Percentiles rank a stretch among this genome's conserved stretches.
phyloP scores from a whole-genome alignment of 495 filamentous ascomycete species.

The Penicillium waksmanii region DNA sequence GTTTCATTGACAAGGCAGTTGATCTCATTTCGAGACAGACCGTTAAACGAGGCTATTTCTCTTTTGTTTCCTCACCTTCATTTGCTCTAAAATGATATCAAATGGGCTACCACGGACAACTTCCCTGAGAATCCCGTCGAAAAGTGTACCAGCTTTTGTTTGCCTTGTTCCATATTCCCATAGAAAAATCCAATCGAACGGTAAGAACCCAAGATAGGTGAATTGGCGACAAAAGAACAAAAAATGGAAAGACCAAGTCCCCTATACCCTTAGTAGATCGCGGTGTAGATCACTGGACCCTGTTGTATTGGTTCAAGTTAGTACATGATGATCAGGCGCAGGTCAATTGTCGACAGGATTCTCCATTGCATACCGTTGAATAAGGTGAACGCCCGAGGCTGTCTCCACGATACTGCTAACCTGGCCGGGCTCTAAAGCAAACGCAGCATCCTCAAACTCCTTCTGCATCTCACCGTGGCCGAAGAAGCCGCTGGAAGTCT shows the following conservation, averaged over 20 bases:
- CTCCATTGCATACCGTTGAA: slow-evolving; percentile 72
- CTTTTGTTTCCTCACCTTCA: background rate
- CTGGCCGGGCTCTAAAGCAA: slow-evolving; percentile 81
- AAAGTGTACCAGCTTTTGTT: background rate
- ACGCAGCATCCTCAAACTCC: slow-evolving; percentile 96
- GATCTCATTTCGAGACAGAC: background rate
- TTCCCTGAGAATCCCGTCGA: too few relatives aligned
- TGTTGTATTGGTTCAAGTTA: background rate
- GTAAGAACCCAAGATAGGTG: background rate
- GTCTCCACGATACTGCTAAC: slow-evolving; percentile 87
- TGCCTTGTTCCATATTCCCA: background rate
- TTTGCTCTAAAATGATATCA: background rate
- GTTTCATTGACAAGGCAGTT: background rate
- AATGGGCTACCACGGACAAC: background rate
- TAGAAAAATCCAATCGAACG: background rate
- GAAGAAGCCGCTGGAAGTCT: slow-evolving; percentile 74
- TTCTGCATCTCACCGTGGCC: slow-evolving; percentile 96
- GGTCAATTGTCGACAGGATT: background rate
- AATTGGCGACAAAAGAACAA: background rate
- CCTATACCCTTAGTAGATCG: background rate
- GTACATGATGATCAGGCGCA: background rate
- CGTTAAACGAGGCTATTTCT: background rate
- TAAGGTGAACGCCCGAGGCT: slow-evolving; percentile 93
- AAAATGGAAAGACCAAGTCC: background rate
- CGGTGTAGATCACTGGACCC: slow-evolving; percentile 1